Evolutionary conservation across 805 yeast genomes (phyloP).

Genomic region (Candida dendrica): DNA sequence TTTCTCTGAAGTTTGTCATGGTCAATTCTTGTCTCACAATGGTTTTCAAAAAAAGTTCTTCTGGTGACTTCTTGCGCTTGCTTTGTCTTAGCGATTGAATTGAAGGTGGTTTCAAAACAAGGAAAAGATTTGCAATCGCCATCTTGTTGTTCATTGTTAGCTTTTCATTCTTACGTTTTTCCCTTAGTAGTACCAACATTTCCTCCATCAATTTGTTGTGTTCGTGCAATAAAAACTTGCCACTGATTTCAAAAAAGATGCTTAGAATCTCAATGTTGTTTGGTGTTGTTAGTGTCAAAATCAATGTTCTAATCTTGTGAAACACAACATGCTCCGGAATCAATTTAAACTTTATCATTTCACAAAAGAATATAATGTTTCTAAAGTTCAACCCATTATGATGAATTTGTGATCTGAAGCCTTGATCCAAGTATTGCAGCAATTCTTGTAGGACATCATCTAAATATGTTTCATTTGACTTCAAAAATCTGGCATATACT

Average conservation of each 20-base stretch:
- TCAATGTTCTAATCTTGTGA: constrained; percentile 61
- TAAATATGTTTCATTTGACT: constrained; percentile 44
- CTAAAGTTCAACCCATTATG: constrained; percentile 45
- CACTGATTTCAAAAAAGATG: constrained; percentile 68
- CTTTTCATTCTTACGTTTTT: constrained; percentile 39
- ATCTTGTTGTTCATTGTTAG: constrained; percentile 48
- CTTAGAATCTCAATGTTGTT: constrained; percentile 63
- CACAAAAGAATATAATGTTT: constrained; percentile 59
- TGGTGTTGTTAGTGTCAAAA: constrained; percentile 42
- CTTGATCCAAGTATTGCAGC: constrained; percentile 46
- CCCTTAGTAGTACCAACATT: constrained; percentile 50
- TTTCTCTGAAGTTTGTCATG: constrained; percentile 23
- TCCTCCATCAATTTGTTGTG: constrained; percentile 52
- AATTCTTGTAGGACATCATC: constrained; percentile 47
- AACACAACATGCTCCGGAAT: constrained; percentile 66
- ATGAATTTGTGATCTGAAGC: constrained; percentile 54
- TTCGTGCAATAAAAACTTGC: constrained; percentile 55
- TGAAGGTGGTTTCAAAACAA: constrained; percentile 49
- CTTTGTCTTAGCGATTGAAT: constrained; percentile 25
- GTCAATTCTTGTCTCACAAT: constrained; percentile 47
- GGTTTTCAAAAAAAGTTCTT: constrained; percentile 40
- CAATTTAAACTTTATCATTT: constrained; percentile 68
- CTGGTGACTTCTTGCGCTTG: constrained; percentile 27
- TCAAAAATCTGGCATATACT: constrained; percentile 60
- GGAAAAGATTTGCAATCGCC: constrained; percentile 50